phyloP scores from a whole-genome alignment of 1,284 basidiomycete genomes.

The Malassezia sp. region DNA sequence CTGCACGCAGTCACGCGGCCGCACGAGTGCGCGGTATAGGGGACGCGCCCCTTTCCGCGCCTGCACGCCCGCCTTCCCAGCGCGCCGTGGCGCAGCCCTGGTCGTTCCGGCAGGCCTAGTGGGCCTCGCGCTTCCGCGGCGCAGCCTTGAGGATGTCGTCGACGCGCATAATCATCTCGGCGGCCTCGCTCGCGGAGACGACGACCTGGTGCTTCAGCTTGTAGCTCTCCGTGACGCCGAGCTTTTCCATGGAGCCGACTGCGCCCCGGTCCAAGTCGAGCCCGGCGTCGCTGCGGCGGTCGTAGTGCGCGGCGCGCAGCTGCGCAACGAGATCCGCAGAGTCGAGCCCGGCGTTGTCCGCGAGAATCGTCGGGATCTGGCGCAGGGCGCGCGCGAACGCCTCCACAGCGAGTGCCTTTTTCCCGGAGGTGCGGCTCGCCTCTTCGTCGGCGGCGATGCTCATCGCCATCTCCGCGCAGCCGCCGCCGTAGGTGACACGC shows the following conservation, averaged over 20 bases:
- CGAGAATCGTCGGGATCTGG: slow-evolving; percentile 79
- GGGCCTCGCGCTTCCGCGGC: slow-evolving; percentile 54
- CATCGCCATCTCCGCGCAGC: slow-evolving; percentile 98
- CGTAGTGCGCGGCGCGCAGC: slow-evolving; percentile 85
- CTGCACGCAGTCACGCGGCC: too few species aligned
- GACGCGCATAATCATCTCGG: slow-evolving; percentile 93
- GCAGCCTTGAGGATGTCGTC: slow-evolving; percentile 55
- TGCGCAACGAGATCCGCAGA: slow-evolving; percentile 86
- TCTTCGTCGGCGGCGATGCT: slow-evolving; percentile 82
- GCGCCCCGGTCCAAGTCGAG: slow-evolving; percentile 78
- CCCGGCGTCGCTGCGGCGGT: slow-evolving; percentile 71
- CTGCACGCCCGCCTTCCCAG: too few species aligned
- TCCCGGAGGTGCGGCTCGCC: slow-evolving; percentile 72
- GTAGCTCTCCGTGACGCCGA: slow-evolving; percentile 89
- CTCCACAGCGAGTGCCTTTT: slow-evolving; percentile 90
- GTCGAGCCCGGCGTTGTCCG: slow-evolving; percentile 95
- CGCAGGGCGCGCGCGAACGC: slow-evolving; percentile 77
- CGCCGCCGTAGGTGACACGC: slow-evolving; percentile 81
- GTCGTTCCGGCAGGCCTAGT: too few species aligned
- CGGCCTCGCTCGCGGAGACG: slow-evolving; percentile 83
- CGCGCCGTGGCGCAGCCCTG: too few species aligned
- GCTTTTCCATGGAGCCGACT: slow-evolving; percentile 73
- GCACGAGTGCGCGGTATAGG: too few species aligned
- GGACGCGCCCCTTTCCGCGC: too few species aligned
- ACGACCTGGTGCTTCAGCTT: slow-evolving; percentile 95